Evolutionary conservation across 169 alveolate genomes (phyloP).

Genomic region (Blepharisma undulans): DNA sequence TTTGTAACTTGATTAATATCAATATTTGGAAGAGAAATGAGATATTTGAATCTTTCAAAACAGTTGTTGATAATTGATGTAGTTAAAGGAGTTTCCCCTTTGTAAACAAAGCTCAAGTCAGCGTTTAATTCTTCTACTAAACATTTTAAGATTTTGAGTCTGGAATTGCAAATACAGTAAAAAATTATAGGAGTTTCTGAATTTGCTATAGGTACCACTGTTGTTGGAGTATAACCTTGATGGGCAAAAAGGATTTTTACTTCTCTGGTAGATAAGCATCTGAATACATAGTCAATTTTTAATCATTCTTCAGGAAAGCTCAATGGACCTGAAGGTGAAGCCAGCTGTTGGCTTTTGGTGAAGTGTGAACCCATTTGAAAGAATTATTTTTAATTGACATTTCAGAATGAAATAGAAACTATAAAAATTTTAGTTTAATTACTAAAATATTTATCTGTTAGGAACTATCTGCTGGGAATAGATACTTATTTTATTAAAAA

Average conservation of each 20-base stretch:
- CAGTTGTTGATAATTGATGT: neutral
- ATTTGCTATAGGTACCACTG: too few relatives aligned
- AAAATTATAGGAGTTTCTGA: neutral
- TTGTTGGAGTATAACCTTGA: neutral
- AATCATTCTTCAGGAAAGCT: neutral
- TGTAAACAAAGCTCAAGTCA: neutral
- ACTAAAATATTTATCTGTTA: too few relatives aligned
- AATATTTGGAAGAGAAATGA: neutral
- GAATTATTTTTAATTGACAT: neutral
- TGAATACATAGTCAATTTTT: neutral
- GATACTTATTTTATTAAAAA: too few relatives aligned
- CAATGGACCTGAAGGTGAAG: neutral
- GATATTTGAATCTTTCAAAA: neutral
- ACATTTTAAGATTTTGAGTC: neutral
- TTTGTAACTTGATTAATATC: neutral
- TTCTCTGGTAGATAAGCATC: neutral
- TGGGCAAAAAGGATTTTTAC: neutral
- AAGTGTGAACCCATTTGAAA: neutral
- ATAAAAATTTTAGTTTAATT: too few relatives aligned
- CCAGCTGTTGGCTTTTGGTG: neutral
- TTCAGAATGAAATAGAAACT: neutral
- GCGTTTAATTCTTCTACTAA: neutral
- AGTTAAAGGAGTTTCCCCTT: neutral
- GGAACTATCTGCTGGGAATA: too few relatives aligned
- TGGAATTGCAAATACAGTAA: neutral